Percentiles rank a stretch among this genome's conserved stretches.
Evolutionary conservation across 2,329 filamentous ascomycete genomes (phyloP).

Genomic region (Shiraia bambusicola): DNA sequence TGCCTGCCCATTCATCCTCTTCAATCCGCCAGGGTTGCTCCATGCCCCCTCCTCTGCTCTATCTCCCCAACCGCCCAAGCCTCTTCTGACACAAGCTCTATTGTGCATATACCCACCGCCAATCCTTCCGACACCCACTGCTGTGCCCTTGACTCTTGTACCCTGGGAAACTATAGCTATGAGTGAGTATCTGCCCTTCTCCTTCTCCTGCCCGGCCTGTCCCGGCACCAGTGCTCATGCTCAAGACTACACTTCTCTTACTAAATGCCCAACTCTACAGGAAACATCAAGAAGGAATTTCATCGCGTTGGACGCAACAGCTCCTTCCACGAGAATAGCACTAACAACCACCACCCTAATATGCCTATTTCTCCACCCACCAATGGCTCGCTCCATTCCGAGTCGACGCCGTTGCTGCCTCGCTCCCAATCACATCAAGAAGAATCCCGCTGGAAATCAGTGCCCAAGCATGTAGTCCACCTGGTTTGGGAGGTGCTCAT

Average conservation of each 20-base stretch:
- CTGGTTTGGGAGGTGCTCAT: constrained; percentile 47
- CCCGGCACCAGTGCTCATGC: no score
- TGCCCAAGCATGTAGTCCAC: constrained; percentile 36
- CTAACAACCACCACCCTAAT: constrained; percentile 6
- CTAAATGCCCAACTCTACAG: constrained; percentile 32
- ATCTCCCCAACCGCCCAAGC: no score
- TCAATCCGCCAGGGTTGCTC: no score
- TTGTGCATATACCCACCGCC: no score
- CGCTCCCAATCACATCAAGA: constrained; percentile 18
- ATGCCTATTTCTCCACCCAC: constrained; percentile 31
- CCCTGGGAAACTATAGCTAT: no score
- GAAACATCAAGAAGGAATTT: constrained; percentile 40
- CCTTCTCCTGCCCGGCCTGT: no score
- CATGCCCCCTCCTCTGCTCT: no score
- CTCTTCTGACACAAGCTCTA: no score
- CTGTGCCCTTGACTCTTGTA: no score
- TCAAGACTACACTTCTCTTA: no score
- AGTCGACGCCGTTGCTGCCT: constrained; percentile 36
- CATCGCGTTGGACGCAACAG: constrained; percentile 32
- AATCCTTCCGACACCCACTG: no score
- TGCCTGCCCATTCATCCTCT: no score
- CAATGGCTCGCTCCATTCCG: constrained; percentile 30
- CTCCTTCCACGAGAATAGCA: constrained; percentile 5
- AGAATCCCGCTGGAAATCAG: constrained; percentile 30
- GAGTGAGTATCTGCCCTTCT: constrained; percentile 5